These are phyloP conservation scores for Mucor sp. DNA, from an alignment of 371 early-diverging fungal genomes.

Conservation along the genomic window DNA sequence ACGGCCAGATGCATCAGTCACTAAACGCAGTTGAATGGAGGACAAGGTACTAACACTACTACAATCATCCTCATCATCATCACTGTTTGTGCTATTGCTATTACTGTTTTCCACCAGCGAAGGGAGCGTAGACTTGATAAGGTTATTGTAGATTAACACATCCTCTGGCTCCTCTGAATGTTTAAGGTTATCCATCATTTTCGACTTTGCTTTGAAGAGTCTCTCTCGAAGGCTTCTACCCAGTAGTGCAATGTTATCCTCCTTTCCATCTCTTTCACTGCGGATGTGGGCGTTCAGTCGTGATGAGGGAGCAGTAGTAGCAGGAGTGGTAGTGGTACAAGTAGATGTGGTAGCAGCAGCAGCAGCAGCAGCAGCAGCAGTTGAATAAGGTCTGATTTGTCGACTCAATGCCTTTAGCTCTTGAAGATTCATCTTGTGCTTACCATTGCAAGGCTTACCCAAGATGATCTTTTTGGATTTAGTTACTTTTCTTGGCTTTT, in stretches of 20 bases:
- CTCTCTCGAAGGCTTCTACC: slow-evolving; percentile 21
- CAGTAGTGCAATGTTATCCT: neutral
- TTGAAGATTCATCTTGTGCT: slow-evolving; percentile 24
- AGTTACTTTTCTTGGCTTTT: neutral
- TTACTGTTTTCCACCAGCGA: neutral
- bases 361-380: neutral
- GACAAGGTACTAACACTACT: slow-evolving; percentile 20
- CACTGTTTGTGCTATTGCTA: neutral
- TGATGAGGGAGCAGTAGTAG: neutral
- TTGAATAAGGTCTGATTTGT: slow-evolving; percentile 14
- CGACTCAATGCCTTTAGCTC: slow-evolving; percentile 25
- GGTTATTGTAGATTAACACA: slow-evolving; percentile 19
- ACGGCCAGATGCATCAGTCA: slow-evolving; percentile 16
- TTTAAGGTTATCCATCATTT: slow-evolving; percentile 23
- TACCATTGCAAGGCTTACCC: slow-evolving; percentile 10
- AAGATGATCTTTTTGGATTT: slow-evolving; percentile 18
- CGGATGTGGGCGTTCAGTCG: neutral
- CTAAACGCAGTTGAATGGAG: slow-evolving; percentile 12
- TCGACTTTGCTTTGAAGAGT: slow-evolving; percentile 17
- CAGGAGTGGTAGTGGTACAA: neutral
- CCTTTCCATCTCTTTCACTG: neutral
- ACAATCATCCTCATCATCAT: slow-evolving; percentile 21
- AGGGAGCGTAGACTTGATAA: slow-evolving; percentile 5
- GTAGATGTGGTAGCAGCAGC: neutral
- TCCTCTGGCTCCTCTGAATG: slow-evolving; percentile 19